phyloP scores from a whole-genome alignment of 768 basidiomycete genomes.

The Podaxis sp. region DNA sequence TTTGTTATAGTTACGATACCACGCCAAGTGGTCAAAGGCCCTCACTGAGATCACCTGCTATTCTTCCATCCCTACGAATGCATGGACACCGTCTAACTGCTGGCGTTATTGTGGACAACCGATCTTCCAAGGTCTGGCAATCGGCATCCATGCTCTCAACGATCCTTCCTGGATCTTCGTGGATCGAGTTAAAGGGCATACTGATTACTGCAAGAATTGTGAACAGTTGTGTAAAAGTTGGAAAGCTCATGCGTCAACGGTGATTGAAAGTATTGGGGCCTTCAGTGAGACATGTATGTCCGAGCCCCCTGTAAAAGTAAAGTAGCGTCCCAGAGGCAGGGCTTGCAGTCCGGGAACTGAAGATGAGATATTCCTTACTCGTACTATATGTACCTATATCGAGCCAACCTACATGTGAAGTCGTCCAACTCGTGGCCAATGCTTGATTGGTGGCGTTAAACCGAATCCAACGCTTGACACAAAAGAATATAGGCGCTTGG shows the following conservation, averaged over 20 bases:
- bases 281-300: constrained; percentile 11
- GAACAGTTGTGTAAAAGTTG: background rate
- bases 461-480: too few relatives aligned
- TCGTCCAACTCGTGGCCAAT: too few relatives aligned
- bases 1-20: background rate
- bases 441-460: too few relatives aligned
- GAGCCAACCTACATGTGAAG: too few relatives aligned
- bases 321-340: background rate
- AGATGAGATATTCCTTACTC: too few relatives aligned
- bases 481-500: too few relatives aligned
- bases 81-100: background rate
- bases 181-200: background rate
- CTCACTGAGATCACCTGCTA: background rate
- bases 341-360: too few relatives aligned
- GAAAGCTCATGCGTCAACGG: background rate
- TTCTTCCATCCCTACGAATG: background rate
- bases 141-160: constrained; percentile 1
- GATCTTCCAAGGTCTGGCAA: background rate
- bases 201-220: background rate
- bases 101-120: background rate
- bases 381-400: too few relatives aligned
- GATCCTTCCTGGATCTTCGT: background rate
- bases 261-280: background rate
- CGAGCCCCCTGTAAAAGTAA: background rate
- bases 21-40: constrained; percentile 6